Base-by-base conservation (phyloP, 441 rosid genomes). In the Brassica hybrid region DNA sequence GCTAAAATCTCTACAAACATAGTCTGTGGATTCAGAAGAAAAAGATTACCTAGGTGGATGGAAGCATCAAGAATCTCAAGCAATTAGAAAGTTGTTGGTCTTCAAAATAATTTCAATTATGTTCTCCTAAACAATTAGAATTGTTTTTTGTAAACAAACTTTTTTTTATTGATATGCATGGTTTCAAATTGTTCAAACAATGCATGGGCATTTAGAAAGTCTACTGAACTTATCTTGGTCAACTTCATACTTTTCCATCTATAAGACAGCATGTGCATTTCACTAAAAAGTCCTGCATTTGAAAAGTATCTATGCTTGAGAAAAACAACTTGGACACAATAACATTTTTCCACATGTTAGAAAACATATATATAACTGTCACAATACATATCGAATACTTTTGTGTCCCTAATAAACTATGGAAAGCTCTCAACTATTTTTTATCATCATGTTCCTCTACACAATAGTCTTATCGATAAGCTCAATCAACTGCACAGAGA, bases 401-500 rank as follows among this genome's bases (percentile, higher is more conserved):
- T 41, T 10, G 5, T 41, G 0, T 41, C 4, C 48, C 48, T 41
- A 10, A 10, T 41, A 10, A 41, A 41, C 2, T 41, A 41, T 83
- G 85, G 54, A 12, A 61, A 73, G 27, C 17, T 66, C 60, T 23
- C 7, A 43, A 70, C 6, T 83, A 13, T 14, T 19, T 59, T 50
- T 70, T n/a, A 16, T 32, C 14, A 57, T 67, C 25, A 27, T 69
- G 41, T n/a, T 74, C 1, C 7, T 79, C 3, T 62, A 34, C 74
- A 54, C 82, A 45, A 59, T 34, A 71, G 36, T 60, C 34, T 16
- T 71, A 48, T 60, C 61, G 2, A 71, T 63, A 2, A 14, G 50
- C 13, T 11, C 41, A 43, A 74, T 41, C 23, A 36, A 43, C 60
- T 61, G 81, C 80, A 68, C 0, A 76, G 7, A 11, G 14, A 69